Evolutionary conservation across 208 protist genomes (phyloP).

Genomic region (Naegleria fowleri): DNA sequence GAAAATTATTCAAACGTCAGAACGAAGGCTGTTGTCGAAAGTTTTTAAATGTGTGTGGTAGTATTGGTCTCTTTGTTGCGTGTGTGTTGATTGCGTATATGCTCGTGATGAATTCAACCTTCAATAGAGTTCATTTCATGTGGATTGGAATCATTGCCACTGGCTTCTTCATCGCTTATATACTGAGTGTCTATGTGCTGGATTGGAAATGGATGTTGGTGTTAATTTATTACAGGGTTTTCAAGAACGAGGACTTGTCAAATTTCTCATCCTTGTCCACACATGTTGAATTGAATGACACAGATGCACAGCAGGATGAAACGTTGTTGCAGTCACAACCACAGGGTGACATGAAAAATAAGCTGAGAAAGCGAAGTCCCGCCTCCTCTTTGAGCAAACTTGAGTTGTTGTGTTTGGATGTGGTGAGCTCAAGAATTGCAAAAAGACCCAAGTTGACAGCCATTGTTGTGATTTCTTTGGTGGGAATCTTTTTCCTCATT

Average conservation of each 20-base stretch:
- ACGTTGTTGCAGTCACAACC: background rate
- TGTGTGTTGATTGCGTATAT: background rate
- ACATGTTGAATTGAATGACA: background rate
- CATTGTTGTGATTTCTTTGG: background rate
- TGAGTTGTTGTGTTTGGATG: background rate
- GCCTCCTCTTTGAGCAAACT: background rate
- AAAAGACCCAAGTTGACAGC: background rate
- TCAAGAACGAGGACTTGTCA: background rate
- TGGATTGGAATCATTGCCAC: background rate
- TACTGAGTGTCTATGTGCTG: background rate
- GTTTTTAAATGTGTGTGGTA: background rate
- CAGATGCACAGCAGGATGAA: background rate
- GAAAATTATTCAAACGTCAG: no score
- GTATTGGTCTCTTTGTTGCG: background rate
- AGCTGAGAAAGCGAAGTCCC: background rate
- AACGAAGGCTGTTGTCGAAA: background rate
- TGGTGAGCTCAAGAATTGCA: background rate
- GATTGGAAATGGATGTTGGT: background rate
- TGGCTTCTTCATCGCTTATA: background rate
- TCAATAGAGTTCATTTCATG: background rate
- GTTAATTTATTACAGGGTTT: background rate
- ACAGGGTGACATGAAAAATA: background rate
- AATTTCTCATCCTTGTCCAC: background rate
- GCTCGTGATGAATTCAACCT: background rate
- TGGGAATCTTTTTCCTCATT: background rate